Evolutionary conservation across 1,284 basidiomycete genomes (phyloP).

Genomic region (Papiliotrema laurentii): DNA sequence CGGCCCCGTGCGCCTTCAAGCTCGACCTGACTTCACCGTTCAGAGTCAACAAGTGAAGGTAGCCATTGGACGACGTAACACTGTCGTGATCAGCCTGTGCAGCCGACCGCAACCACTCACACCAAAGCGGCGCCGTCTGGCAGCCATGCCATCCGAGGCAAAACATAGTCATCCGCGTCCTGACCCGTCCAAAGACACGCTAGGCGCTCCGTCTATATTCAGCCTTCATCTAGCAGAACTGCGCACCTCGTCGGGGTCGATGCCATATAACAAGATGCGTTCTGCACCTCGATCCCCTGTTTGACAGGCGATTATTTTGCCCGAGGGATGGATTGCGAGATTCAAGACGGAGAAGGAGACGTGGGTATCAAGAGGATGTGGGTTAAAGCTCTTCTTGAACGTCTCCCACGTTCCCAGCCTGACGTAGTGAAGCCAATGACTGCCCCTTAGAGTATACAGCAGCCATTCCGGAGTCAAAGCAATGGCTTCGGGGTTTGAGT

Average conservation of each 20-base stretch:
- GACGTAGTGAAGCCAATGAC: conserved; percentile 21
- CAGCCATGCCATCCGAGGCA: conserved; percentile 47
- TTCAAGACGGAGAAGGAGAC: conserved; percentile 61
- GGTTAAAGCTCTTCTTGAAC: conserved; percentile 41
- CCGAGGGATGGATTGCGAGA: conserved; percentile 43
- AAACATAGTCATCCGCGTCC: conserved; percentile 43
- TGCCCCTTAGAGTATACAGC: conserved; percentile 37
- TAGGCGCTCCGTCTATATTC: conserved; percentile 29
- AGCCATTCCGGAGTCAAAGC: conserved; percentile 31
- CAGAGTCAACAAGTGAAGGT: conserved; percentile 36
- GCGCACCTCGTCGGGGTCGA: conserved; percentile 31
- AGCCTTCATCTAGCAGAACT: neutral
- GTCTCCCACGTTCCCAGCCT: conserved; percentile 12
- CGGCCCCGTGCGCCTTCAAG: conserved; percentile 38
- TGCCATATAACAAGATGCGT: conserved; percentile 35
- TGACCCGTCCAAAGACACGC: conserved; percentile 41
- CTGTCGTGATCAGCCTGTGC: conserved; percentile 9
- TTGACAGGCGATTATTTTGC: conserved; percentile 41
- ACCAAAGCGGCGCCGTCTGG: conserved; percentile 42
- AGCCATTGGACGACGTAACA: conserved; percentile 39
- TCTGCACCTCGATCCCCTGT: conserved; percentile 46
- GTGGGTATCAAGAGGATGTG: conserved; percentile 43
- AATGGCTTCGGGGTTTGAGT: conserved; percentile 45
- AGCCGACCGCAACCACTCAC: conserved; percentile 17
- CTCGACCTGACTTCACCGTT: conserved; percentile 31